phyloP scores from a whole-genome alignment of 202 grass and related monocot genomes.

The Elaeis oleifera region DNA sequence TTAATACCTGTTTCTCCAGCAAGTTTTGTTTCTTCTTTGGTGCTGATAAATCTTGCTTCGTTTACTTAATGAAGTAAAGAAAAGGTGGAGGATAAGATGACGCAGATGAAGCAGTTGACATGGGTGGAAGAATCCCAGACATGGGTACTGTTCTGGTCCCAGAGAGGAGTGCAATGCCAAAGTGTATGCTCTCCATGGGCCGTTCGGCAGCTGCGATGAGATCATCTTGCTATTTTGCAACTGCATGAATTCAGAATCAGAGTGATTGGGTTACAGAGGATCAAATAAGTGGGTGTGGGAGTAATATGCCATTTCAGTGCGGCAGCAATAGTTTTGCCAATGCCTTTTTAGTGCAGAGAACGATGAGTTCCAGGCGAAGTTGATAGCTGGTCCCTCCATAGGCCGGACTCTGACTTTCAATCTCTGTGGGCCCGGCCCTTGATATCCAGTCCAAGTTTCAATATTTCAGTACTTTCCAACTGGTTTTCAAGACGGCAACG shows the following conservation, averaged over 20 bases:
- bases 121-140: no score
- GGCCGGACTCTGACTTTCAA: no score
- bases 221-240: neutral
- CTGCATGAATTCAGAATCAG: neutral
- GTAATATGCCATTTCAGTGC: neutral
- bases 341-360: neutral
- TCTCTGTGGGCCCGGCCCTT: no score
- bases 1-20: no score
- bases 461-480: no score
- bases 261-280: neutral
- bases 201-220: neutral
- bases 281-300: neutral
- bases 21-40: neutral
- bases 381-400: neutral
- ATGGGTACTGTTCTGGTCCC: neutral
- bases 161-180: neutral
- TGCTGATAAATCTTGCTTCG: no score
- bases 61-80: no score
- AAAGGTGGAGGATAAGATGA: no score
- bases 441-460: no score
- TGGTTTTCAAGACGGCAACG: no score
- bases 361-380: slow-evolving; percentile 39
- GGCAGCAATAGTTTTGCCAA: neutral
- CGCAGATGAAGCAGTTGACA: neutral
- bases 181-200: neutral